Percentiles rank a stretch among this genome's conserved stretches.
phyloP scores from a whole-genome alignment of 257 asterid species.

The Ballota nigra region DNA sequence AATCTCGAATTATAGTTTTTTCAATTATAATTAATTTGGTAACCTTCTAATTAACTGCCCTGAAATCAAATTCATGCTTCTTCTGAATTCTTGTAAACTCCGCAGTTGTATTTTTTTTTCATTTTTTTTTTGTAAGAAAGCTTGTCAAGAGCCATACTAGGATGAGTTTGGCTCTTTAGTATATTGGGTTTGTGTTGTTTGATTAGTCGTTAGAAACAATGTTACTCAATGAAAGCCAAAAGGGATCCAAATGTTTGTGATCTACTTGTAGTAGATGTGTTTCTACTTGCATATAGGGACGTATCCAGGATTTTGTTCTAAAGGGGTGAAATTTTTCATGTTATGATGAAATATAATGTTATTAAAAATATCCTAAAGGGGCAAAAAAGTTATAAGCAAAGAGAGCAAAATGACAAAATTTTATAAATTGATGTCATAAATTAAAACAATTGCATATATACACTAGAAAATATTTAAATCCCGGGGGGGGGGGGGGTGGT shows the following conservation, averaged over 20 bases:
- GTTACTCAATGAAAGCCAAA: neutral
- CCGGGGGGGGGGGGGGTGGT: too few relatives aligned
- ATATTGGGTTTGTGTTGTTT: slow-evolving; percentile 11
- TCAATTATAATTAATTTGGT: too few relatives aligned
- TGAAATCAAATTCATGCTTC: neutral
- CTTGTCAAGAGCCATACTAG: neutral
- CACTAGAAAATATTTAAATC: too few relatives aligned
- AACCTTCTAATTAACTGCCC: neutral
- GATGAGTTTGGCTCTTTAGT: neutral
- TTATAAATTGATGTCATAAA: too few relatives aligned
- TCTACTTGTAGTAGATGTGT: neutral
- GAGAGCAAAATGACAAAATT: too few relatives aligned
- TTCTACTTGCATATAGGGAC: too few relatives aligned
- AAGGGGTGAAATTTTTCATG: too few relatives aligned
- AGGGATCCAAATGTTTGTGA: neutral
- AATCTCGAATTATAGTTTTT: neutral
- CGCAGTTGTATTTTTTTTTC: neutral
- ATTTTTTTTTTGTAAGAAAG: neutral
- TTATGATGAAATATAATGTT: too few relatives aligned
- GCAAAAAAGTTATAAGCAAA: too few relatives aligned
- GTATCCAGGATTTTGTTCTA: too few relatives aligned
- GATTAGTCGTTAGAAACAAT: neutral
- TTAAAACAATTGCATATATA: too few relatives aligned
- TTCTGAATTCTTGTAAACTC: neutral
- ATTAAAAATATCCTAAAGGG: too few relatives aligned